Conservation (phyloP, 108 stramenopile species). For the Poteriospumella lacustris region DNA sequence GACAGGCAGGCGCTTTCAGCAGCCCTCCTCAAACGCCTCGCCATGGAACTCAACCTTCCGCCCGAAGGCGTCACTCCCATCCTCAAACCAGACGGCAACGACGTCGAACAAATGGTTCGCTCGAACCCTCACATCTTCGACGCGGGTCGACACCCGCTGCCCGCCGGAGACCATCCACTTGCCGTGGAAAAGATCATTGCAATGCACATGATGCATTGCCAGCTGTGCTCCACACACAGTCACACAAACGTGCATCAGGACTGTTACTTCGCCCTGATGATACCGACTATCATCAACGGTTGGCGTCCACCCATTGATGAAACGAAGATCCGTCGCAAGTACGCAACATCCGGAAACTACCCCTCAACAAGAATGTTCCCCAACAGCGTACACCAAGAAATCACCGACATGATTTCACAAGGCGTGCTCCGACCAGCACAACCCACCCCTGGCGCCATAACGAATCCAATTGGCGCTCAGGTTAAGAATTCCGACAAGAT, state of each 20-base stretch:
- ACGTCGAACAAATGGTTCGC: not conserved
- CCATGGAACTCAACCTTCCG: not conserved
- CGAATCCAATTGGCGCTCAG: not conserved
- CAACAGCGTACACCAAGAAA: not conserved
- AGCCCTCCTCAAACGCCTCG: not conserved
- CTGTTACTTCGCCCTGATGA: not conserved
- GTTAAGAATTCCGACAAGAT: not conserved
- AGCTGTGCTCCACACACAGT: not conserved
- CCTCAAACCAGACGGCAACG: not conserved
- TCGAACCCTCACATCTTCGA: not conserved
- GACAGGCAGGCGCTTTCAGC: not conserved
- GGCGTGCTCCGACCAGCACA: not conserved
- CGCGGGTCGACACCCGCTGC: not conserved
- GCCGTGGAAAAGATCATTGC: not conserved
- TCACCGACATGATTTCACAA: not conserved
- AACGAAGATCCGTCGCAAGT: not conserved
- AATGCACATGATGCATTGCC: not conserved
- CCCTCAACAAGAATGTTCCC: not conserved
- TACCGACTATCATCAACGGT: not conserved
- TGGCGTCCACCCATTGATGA: not conserved
- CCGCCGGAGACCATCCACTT: not conserved
- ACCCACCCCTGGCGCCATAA: not conserved
- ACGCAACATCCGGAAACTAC: not conserved
- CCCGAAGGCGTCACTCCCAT: not conserved
- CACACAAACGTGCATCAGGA: too few species aligned